A percentile compares a stretch with the other conserved stretches of the same genome.
Conservation (phyloP, 2,329 filamentous ascomycete genomes). For the Plectosphaerella plurivora region DNA sequence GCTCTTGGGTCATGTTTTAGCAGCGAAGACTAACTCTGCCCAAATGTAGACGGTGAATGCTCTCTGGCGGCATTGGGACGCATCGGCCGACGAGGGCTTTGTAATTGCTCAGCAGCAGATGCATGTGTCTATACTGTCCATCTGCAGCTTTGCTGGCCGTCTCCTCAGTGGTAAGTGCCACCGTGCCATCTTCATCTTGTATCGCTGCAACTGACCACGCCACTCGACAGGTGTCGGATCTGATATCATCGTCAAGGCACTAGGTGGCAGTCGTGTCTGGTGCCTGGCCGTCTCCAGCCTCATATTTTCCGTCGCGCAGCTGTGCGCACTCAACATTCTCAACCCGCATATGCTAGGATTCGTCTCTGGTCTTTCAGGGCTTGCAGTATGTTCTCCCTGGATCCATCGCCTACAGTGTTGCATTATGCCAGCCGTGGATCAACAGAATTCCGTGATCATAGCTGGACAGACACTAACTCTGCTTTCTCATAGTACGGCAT, state of each 20-base stretch:
- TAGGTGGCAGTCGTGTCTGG: conserved; percentile 83
- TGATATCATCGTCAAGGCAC: conserved; percentile 78
- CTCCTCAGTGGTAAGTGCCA: conserved; percentile 63
- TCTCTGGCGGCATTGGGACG: conserved; percentile 82
- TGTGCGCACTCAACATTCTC: conserved; percentile 68
- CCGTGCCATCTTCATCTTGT: background rate
- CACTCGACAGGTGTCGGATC: conserved; percentile 68
- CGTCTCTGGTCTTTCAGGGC: conserved; percentile 77
- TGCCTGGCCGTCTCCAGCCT: conserved; percentile 74
- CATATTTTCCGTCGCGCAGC: conserved; percentile 76
- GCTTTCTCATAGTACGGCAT: conserved; percentile 62
- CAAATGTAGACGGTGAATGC: conserved; percentile 69
- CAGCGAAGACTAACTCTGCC: conserved; percentile 64
- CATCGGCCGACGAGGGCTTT: conserved; percentile 65
- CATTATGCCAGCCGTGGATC: no score
- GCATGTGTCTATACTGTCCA: conserved; percentile 90
- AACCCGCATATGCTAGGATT: conserved; percentile 74
- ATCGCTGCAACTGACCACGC: background rate
- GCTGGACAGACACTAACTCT: no score
- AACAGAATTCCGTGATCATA: no score
- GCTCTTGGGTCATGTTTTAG: background rate
- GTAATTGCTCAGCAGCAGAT: conserved; percentile 79
- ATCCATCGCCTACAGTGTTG: no score
- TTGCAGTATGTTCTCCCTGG: conserved; percentile 41
- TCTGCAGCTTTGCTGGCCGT: conserved; percentile 80